Evolutionary conservation across 371 early-diverging fungal species (phyloP).

Genomic region (Massospora cicadina): DNA sequence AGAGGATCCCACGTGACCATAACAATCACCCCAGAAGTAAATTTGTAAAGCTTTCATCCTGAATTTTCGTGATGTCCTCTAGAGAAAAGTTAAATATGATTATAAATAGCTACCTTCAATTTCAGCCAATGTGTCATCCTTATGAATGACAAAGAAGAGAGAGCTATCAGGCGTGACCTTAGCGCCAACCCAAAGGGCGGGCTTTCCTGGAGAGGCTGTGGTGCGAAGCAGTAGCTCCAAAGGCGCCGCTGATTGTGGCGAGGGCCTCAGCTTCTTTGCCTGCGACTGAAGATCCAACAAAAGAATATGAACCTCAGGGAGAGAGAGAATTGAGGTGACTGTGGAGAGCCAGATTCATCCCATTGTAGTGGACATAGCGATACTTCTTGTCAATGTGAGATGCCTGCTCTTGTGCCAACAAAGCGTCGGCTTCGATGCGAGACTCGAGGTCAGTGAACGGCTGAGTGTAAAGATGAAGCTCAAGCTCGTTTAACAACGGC

Average conservation of each 20-base stretch:
- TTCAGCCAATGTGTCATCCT: slow-evolving; percentile 9
- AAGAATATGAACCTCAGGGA: not conserved
- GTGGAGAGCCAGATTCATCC: not conserved
- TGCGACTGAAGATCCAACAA: not conserved
- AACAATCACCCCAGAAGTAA: not conserved
- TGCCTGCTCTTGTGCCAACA: not conserved
- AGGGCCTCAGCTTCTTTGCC: not conserved
- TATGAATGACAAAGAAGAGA: slow-evolving; percentile 10
- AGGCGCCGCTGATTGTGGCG: not conserved
- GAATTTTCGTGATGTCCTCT: not conserved
- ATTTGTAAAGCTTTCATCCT: not conserved
- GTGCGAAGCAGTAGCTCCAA: not conserved
- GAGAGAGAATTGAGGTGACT: not conserved
- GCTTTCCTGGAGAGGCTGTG: not conserved
- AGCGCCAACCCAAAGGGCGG: not conserved
- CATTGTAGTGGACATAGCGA: not conserved
- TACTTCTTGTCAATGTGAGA: not conserved
- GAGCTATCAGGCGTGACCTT: not conserved
- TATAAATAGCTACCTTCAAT: slow-evolving; percentile 11
- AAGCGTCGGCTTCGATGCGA: not conserved
- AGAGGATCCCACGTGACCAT: not conserved
- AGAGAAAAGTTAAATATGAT: not conserved
- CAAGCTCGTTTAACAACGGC: not conserved
- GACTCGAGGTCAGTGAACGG: not conserved
- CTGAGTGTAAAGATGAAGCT: not conserved